Evolutionary conservation across 306 rosid species (phyloP).

Genomic region (Begonia masoniana): DNA sequence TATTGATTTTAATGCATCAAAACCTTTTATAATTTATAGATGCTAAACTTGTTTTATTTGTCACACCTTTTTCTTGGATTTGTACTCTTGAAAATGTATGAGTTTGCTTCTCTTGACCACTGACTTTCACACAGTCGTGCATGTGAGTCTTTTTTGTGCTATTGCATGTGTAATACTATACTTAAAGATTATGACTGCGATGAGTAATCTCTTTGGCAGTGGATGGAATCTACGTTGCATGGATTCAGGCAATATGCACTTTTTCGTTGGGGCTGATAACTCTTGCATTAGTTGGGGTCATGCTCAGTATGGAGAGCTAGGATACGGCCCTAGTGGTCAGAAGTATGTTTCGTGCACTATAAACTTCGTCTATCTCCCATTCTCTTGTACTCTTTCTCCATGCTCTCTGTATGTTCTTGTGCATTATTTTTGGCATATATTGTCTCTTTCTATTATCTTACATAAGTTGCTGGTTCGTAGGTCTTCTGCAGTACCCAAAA

Average conservation of each 20-base stretch:
- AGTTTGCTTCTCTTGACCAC: neutral
- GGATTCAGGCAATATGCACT: constrained; percentile 97
- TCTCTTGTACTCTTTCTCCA: neutral
- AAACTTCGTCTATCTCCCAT: neutral
- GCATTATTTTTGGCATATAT: neutral
- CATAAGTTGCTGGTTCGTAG: constrained; percentile 22
- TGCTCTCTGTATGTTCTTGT: neutral
- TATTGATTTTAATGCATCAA: too few species aligned
- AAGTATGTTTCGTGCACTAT: constrained; percentile 38
- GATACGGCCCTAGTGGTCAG: constrained; percentile 93
- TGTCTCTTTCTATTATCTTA: neutral
- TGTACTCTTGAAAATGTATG: neutral
- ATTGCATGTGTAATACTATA: too few species aligned
- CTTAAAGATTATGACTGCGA: too few species aligned
- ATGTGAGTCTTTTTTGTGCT: too few species aligned
- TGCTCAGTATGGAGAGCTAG: constrained; percentile 94
- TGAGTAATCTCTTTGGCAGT: constrained; percentile 21
- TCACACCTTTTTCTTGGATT: neutral
- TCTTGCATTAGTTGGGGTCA: constrained; percentile 99
- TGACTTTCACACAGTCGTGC: too few species aligned
- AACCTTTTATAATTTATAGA: neutral
- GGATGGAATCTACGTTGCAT: constrained; percentile 97
- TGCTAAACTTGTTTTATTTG: neutral
- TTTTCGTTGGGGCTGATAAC: constrained; percentile 93
- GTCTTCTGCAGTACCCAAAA: constrained; percentile 89